These are phyloP conservation scores for Quercus tomentella DNA, from an alignment of 331 rosid genomes.

Conservation along the genomic window DNA sequence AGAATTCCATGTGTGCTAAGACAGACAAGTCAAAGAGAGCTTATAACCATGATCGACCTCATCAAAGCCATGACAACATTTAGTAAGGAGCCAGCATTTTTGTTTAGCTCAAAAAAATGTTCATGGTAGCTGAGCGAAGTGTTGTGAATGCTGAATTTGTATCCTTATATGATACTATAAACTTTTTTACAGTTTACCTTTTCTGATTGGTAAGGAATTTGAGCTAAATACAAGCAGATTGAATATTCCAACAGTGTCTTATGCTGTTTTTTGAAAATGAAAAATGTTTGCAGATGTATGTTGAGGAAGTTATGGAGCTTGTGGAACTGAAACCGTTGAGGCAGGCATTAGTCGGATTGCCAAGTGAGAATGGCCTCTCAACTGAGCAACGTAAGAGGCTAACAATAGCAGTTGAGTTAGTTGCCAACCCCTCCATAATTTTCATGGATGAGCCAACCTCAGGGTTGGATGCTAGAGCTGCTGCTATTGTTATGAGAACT, in stretches of 20 bases:
- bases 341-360: constrained; percentile 75
- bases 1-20: too few relatives aligned
- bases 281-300: constrained; percentile 51
- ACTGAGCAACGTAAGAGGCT: constrained; percentile 87
- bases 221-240: background rate
- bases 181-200: background rate
- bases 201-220: background rate
- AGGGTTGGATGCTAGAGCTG: constrained; percentile 90
- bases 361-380: constrained; percentile 80
- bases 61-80: too few relatives aligned
- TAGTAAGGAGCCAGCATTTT: too few relatives aligned
- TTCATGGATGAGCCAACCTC: constrained; percentile 97
- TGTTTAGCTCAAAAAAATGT: too few relatives aligned
- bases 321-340: constrained; percentile 68
- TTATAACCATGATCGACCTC: too few relatives aligned
- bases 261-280: background rate
- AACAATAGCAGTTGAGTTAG: constrained; percentile 81
- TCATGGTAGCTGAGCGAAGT: too few relatives aligned
- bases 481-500: constrained; percentile 86
- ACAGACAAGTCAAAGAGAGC: too few relatives aligned
- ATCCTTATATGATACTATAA: too few relatives aligned
- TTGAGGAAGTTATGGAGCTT: constrained; percentile 84
- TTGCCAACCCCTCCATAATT: constrained; percentile 86
- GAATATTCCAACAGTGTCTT: background rate
- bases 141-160: background rate